Evolutionary conservation across 495 filamentous ascomycete species (phyloP), one percentile per base, ranked within the genome.

Genomic region (Trichoderma reesei): DNA sequence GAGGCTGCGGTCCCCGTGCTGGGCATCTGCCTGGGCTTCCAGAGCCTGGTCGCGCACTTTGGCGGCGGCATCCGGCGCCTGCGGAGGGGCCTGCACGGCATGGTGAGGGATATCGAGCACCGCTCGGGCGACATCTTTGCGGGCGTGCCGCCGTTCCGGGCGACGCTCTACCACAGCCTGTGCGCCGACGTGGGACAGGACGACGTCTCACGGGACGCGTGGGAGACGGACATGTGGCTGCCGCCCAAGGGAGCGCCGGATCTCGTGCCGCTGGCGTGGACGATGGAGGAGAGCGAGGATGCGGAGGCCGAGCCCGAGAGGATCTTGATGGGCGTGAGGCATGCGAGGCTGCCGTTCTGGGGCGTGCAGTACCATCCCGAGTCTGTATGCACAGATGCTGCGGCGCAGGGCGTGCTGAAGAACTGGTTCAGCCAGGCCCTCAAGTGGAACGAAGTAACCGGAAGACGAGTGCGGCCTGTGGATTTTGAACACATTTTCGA

Each of bases 321-420:
- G 34, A 87, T 96, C 26, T 77, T 95, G 48, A 95, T 96, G 88
- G 90, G 82, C 3, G 85, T 87, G 20, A 82, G 76, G 60, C 92
- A 96, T 71, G 73, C 59, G 34, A 65, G 67, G 3, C 90, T 86
- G 68, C 94, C 94, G 5, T 95, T 93, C 67, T 96, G 88, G 86
- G 94, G 88, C 0, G 77, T 98, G 41, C 94, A 98, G 69, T 98
- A 93, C 71, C 94, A 98, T 70, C 92, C 93, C 0, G 94, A 98
- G 72, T 96, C 90, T 0, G 88, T 95, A 67, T 96, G 93, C 70
- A 96, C 94, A 5, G 84, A 84, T 60, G 68, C 77, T n/a, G 82
- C 85, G 38, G 89, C 90, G 38, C 81, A 78, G 34, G 72, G 76
- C 41, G 77, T 97, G 38, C 79, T 97, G 34, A 69, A 73, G 54